phyloP scores from a whole-genome alignment of 2,329 filamentous ascomycete species.

The Pseudopyrenochaeta lycopersici region DNA sequence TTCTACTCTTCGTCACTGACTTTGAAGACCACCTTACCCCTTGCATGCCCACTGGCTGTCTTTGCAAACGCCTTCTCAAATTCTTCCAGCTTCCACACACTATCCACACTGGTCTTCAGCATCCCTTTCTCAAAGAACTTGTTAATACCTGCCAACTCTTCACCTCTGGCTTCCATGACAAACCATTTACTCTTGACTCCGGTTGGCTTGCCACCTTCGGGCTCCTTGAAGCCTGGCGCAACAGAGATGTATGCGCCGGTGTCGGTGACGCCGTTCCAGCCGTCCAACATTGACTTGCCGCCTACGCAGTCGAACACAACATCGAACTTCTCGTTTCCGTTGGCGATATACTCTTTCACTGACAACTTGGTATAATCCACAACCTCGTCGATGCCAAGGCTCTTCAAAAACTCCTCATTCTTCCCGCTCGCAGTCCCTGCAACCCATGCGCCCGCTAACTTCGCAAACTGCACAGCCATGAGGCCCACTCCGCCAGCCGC shows the following conservation, averaged over 20 bases:
- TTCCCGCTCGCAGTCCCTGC: slow-evolving; percentile 49
- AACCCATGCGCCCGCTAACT: slow-evolving; percentile 50
- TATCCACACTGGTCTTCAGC: slow-evolving; percentile 51
- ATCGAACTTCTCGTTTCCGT: slow-evolving; percentile 47
- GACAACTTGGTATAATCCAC: slow-evolving; percentile 51
- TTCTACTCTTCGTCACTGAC: slow-evolving; percentile 4
- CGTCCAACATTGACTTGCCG: slow-evolving; percentile 51
- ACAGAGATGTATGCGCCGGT: slow-evolving; percentile 52
- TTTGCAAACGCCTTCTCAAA: slow-evolving; percentile 53
- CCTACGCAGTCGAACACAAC: slow-evolving; percentile 58
- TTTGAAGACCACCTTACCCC: slow-evolving; percentile 53
- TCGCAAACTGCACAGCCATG: slow-evolving; percentile 56
- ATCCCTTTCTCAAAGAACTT: slow-evolving; percentile 52
- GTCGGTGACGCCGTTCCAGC: slow-evolving; percentile 54
- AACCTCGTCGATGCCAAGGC: slow-evolving; percentile 53
- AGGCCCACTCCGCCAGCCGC: slow-evolving; percentile 55
- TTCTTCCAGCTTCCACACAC: slow-evolving; percentile 54
- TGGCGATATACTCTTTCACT: slow-evolving; percentile 44
- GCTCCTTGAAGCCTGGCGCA: slow-evolving; percentile 36
- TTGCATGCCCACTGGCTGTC: slow-evolving; percentile 50
- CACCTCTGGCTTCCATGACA: slow-evolving; percentile 52
- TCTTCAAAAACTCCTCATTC: slow-evolving; percentile 50
- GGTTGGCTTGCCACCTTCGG: slow-evolving; percentile 37
- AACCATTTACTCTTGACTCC: slow-evolving; percentile 53
- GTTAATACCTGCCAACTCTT: slow-evolving; percentile 50